phyloP scores from a whole-genome alignment of 192 early-diverging fungal genomes.

The Linnemannia elongata region DNA sequence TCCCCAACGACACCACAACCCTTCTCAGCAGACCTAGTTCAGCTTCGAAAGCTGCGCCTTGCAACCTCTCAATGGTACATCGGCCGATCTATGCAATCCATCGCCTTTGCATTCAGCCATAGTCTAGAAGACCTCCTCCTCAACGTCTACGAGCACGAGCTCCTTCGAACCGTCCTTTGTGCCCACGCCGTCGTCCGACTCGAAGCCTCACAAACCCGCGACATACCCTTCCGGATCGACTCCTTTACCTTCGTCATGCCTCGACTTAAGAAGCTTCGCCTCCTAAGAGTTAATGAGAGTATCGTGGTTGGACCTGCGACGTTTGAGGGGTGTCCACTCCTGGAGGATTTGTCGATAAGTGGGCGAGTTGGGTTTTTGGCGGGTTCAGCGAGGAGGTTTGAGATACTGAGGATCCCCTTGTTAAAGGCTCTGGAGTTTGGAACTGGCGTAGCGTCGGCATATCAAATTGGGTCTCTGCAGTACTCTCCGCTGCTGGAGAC shows the following conservation, averaged over 20 bases:
- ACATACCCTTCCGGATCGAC: conserved; percentile 9
- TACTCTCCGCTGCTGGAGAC: conserved; percentile 20
- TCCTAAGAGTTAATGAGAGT: neutral
- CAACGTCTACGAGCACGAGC: conserved; percentile 19
- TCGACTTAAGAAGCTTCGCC: conserved; percentile 14
- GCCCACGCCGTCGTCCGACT: neutral
- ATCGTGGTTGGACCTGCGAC: conserved; percentile 11
- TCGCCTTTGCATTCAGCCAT: conserved; percentile 17
- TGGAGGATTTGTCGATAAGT: conserved; percentile 12
- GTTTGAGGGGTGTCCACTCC: conserved; percentile 22
- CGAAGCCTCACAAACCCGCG: neutral
- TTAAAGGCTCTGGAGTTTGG: conserved; percentile 4
- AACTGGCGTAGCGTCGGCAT: neutral
- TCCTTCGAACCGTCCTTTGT: conserved; percentile 16
- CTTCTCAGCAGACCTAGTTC: neutral
- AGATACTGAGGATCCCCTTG: neutral
- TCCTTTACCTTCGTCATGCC: neutral
- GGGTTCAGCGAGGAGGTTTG: neutral
- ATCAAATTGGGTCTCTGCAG: conserved; percentile 3
- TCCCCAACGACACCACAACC: neutral
- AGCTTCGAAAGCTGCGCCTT: conserved; percentile 6
- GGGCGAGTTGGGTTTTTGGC: neutral
- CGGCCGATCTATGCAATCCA: neutral
- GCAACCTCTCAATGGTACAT: conserved; percentile 21
- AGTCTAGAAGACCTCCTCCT: conserved; percentile 18